Evolutionary conservation across 306 rosid genomes (phyloP).

Genomic region (Albizia julibrissin): DNA sequence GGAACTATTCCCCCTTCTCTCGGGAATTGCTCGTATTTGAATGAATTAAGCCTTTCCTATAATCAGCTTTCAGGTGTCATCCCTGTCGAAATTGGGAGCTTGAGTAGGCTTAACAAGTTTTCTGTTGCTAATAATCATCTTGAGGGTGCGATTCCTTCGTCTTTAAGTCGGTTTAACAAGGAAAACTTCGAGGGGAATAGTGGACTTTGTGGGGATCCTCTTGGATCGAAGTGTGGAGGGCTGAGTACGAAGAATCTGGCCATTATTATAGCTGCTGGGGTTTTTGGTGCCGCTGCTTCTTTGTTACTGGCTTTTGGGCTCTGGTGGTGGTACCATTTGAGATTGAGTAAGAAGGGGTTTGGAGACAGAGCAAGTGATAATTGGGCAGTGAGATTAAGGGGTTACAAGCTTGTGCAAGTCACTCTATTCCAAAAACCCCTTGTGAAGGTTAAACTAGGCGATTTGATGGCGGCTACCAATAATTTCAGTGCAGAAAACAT

Average conservation of each 20-base stretch:
- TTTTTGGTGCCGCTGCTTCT: conserved; percentile 90
- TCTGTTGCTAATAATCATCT: conserved; percentile 71
- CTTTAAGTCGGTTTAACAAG: conserved; percentile 36
- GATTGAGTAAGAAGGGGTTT: conserved; percentile 53
- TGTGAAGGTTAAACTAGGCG: conserved; percentile 84
- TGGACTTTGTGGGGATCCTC: conserved; percentile 76
- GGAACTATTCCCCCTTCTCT: conserved; percentile 62
- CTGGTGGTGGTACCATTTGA: conserved; percentile 94
- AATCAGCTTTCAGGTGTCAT: conserved; percentile 65
- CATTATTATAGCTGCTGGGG: conserved; percentile 89
- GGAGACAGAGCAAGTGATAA: conserved; percentile 46
- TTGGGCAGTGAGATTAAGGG: conserved; percentile 82
- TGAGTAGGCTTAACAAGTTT: conserved; percentile 61
- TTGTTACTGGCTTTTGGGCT: conserved; percentile 76
- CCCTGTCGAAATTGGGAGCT: conserved; percentile 57
- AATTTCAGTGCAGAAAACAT: conserved; percentile 65
- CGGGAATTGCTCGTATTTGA: conserved; percentile 61
- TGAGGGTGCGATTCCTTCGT: conserved; percentile 59
- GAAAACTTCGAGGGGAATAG: conserved; percentile 64
- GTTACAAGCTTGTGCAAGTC: conserved; percentile 81
- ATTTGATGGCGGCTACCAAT: conserved; percentile 88
- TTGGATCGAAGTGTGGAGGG: conserved; percentile 82
- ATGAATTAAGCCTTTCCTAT: conserved; percentile 45
- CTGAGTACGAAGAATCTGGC: conserved; percentile 85
- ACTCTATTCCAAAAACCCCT: conserved; percentile 88